Percentiles rank a stretch among this genome's conserved stretches.
These are phyloP conservation scores for Grammothele lineata DNA, from an alignment of 768 basidiomycete species.

Conservation along the genomic window DNA sequence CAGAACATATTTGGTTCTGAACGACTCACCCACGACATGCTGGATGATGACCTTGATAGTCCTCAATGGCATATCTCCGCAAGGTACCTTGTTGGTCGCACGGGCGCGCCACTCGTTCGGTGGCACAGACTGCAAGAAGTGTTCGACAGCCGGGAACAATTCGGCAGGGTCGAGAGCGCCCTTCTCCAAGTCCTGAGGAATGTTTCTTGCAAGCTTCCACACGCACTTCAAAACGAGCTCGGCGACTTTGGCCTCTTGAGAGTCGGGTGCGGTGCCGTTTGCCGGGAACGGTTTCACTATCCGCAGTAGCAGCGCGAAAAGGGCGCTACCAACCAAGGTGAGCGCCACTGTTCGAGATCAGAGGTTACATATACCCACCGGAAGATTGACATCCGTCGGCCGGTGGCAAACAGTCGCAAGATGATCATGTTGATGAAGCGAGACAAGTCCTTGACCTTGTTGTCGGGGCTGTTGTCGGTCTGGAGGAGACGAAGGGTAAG, in stretches of 20 bases:
- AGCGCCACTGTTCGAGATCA: neutral
- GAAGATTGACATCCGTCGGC: constrained; percentile 86
- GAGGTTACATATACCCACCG: constrained; percentile 46
- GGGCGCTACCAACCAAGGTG: constrained; percentile 40
- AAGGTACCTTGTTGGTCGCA: constrained; percentile 86
- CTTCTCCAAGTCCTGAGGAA: constrained; percentile 86
- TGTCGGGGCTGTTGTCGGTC: constrained; percentile 82
- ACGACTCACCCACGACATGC: constrained; percentile 84
- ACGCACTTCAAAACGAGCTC: constrained; percentile 95
- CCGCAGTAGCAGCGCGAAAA: constrained; percentile 79
- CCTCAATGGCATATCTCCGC: constrained; percentile 95
- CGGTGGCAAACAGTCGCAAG: constrained; percentile 86
- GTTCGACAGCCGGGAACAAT: constrained; percentile 88
- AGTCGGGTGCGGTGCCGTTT: constrained; percentile 66
- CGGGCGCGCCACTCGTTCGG: constrained; percentile 96
- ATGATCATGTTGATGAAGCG: constrained; percentile 99
- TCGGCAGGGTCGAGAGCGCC: constrained; percentile 80
- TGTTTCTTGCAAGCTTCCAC: constrained; percentile 95
- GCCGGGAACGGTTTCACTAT: constrained; percentile 81
- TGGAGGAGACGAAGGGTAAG: constrained; percentile 87
- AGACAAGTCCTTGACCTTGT: constrained; percentile 88
- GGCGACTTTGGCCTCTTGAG: constrained; percentile 83
- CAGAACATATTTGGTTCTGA: neutral
- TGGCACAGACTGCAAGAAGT: constrained; percentile 88
- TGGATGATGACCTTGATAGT: constrained; percentile 99